Conservation (phyloP, 169 alveolate species). For the Eimeria mitis region DNA sequence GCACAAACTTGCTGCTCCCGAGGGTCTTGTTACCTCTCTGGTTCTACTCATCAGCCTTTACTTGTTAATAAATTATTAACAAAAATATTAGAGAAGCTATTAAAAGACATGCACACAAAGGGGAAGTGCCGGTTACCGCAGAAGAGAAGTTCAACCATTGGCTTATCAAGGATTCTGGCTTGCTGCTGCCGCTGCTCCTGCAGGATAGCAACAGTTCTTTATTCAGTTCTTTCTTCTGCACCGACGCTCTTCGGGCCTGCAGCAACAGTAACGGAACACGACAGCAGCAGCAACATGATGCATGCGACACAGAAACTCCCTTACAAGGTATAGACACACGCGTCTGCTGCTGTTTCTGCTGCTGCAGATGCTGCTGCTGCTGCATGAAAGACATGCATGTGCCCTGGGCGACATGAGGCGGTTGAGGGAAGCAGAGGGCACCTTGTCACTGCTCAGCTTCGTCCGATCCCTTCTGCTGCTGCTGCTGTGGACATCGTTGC, state of each 20-base stretch:
- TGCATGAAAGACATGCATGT: background rate
- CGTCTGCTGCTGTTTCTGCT: background rate
- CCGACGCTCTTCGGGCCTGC: background rate
- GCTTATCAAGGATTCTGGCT: slow-evolving; percentile 12
- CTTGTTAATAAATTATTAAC: no score
- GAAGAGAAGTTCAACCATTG: slow-evolving; percentile 43
- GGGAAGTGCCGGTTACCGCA: background rate
- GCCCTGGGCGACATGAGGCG: background rate
- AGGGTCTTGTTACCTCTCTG: background rate
- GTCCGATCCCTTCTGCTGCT: background rate
- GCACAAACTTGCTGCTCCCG: background rate
- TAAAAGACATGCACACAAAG: background rate
- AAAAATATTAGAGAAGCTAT: background rate
- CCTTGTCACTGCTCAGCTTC: background rate
- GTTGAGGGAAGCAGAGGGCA: background rate
- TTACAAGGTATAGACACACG: background rate
- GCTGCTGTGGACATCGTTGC: background rate
- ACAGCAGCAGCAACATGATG: background rate
- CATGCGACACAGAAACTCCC: background rate
- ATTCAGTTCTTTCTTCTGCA: background rate
- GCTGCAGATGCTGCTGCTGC: background rate
- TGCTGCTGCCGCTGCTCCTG: background rate
- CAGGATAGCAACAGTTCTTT: background rate
- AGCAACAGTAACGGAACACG: background rate
- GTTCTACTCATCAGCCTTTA: background rate